Evolutionary conservation across 208 protist genomes (phyloP).

Genomic region (Chromosphaera perkinsii): DNA sequence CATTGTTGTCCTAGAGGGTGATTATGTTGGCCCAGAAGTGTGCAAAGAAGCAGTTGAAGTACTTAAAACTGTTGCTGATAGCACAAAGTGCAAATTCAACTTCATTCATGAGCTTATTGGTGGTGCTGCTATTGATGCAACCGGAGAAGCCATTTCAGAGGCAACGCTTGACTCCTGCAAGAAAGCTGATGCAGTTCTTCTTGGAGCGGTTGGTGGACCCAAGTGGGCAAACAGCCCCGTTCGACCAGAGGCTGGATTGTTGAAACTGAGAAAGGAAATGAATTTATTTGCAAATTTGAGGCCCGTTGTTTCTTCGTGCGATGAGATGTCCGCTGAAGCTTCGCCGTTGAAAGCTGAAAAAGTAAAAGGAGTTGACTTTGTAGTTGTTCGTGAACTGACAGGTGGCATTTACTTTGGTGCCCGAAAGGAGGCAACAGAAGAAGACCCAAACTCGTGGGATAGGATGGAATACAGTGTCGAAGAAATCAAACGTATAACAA

Average conservation of each 20-base stretch:
- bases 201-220: constrained; percentile 35
- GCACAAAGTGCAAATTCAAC: constrained; percentile 10
- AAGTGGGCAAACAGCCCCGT: constrained; percentile 22
- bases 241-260: constrained; percentile 34
- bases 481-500: constrained; percentile 28
- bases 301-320: constrained; percentile 8
- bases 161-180: constrained; percentile 25
- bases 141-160: constrained; percentile 21
- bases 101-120: constrained; percentile 24
- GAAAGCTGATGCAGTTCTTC: constrained; percentile 25
- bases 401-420: constrained; percentile 53
- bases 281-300: constrained; percentile 31
- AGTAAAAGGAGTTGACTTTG: constrained; percentile 43
- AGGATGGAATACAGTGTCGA: constrained; percentile 14
- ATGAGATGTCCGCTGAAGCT: not conserved
- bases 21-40: constrained; percentile 38
- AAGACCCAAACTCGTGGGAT: constrained; percentile 15
- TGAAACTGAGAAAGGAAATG: constrained; percentile 32
- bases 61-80: constrained; percentile 13
- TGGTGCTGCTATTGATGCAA: constrained; percentile 21
- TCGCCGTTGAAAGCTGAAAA: constrained; percentile 24
- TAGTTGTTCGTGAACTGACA: constrained; percentile 51
- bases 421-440: constrained; percentile 14
- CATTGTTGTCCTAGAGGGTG: constrained; percentile 33
- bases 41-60: constrained; percentile 11